phyloP scores from a whole-genome alignment of 208 protist species.

The Leishmania tropica region DNA sequence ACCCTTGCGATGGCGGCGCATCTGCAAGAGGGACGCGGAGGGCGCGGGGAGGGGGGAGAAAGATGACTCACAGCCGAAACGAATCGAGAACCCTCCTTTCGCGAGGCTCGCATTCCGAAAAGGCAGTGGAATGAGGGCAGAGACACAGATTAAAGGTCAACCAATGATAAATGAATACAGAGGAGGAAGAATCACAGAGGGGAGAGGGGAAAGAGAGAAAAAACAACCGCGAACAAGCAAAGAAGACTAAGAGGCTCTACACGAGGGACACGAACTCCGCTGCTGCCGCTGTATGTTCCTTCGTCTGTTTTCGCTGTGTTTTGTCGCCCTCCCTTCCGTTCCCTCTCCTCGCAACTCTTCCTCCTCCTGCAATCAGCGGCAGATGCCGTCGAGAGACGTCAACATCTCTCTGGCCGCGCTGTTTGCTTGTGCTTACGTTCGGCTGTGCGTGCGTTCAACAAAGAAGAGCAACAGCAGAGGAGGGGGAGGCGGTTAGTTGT shows the following conservation, averaged over 20 bases:
- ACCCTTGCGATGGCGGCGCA: background rate
- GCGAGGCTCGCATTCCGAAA: background rate
- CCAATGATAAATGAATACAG: background rate
- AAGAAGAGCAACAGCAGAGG: background rate
- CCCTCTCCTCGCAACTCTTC: too few species aligned
- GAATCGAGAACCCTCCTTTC: background rate
- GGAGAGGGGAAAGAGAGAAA: too few species aligned
- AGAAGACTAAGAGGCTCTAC: background rate
- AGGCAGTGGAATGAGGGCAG: background rate
- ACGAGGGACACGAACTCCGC: too few species aligned
- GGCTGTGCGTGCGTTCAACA: too few species aligned
- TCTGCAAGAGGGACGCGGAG: background rate
- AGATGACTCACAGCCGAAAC: background rate
- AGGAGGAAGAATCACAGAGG: background rate
- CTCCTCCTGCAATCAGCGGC: background rate
- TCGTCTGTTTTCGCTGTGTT: background rate
- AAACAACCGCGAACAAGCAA: background rate
- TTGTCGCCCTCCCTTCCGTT: background rate
- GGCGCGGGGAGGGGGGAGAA: background rate
- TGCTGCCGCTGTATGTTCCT: too few species aligned
- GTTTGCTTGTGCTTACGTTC: too few species aligned
- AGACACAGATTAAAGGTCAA: background rate
- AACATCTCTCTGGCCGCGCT: background rate
- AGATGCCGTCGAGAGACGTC: background rate
- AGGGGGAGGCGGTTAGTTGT: too few species aligned